Conservation (phyloP, 768 basidiomycete genomes). For the Rhodotorula kratochvilovae region DNA sequence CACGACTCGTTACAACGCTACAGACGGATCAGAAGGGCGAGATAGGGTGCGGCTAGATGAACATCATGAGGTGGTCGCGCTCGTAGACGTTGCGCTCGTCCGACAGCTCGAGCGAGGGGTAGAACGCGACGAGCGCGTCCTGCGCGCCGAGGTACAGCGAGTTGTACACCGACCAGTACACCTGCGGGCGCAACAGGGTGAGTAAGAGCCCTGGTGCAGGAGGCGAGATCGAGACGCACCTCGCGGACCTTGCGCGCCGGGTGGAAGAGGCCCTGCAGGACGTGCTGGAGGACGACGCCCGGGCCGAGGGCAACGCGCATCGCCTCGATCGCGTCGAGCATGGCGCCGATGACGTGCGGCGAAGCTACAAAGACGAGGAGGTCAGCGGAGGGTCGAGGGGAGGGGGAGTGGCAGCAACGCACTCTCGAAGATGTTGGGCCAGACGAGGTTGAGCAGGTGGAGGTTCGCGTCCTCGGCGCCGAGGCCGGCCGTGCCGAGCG, state of each 20-base stretch:
- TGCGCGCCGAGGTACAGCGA: slow-evolving; percentile 74
- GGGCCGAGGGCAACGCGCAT: slow-evolving; percentile 96
- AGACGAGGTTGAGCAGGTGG: slow-evolving; percentile 95
- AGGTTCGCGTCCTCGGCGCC: slow-evolving; percentile 98
- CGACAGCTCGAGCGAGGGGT: slow-evolving; percentile 75
- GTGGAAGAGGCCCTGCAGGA: slow-evolving; percentile 92
- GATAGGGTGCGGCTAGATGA: neutral
- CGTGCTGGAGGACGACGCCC: slow-evolving; percentile 84
- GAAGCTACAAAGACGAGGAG: slow-evolving; percentile 52
- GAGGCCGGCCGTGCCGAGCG: slow-evolving; percentile 90
- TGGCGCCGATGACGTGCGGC: slow-evolving; percentile 94
- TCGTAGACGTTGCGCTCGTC: slow-evolving; percentile 88
- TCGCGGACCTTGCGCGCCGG: slow-evolving; percentile 95
- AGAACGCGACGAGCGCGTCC: slow-evolving; percentile 91
- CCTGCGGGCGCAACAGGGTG: slow-evolving; percentile 45
- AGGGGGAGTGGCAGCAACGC: neutral
- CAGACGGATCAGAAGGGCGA: neutral
- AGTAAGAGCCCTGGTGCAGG: neutral
- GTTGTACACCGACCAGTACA: slow-evolving; percentile 95
- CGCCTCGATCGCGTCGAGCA: slow-evolving; percentile 96
- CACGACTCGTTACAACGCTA: neutral
- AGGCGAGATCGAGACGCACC: slow-evolving; percentile 46
- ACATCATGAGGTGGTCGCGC: slow-evolving; percentile 57
- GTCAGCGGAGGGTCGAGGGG: neutral
- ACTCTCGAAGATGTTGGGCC: slow-evolving; percentile 94